phyloP scores from a whole-genome alignment of 345 rosid species.

The Bruguiera sexangula region DNA sequence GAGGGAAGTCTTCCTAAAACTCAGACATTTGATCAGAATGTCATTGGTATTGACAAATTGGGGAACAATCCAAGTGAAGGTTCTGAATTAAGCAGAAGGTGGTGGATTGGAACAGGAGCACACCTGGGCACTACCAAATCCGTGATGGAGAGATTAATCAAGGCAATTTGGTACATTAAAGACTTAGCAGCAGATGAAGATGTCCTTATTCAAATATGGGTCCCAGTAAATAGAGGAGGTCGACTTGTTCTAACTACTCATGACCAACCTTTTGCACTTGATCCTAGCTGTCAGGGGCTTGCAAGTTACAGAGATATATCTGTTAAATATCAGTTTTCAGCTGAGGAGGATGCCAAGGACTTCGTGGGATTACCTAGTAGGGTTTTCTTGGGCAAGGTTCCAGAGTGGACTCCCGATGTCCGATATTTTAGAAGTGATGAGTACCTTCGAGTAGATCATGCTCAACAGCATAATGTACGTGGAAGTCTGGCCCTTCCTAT shows the following conservation, averaged over 20 bases:
- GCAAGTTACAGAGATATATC: conserved; percentile 77
- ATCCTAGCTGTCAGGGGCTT: conserved; percentile 51
- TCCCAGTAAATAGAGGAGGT: conserved; percentile 72
- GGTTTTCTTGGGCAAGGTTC: conserved; percentile 75
- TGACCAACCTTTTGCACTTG: conserved; percentile 68
- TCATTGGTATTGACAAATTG: conserved; percentile 7
- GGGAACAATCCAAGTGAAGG: conserved; percentile 24
- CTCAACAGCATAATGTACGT: conserved; percentile 66
- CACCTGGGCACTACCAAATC: conserved; percentile 39
- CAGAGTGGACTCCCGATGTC: conserved; percentile 98
- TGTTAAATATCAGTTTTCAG: conserved; percentile 63
- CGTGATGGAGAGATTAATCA: conserved; percentile 63
- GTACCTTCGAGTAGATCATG: conserved; percentile 68
- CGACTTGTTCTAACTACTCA: conserved; percentile 56
- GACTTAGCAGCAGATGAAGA: conserved; percentile 58
- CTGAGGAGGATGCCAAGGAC: conserved; percentile 66
- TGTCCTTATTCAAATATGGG: conserved; percentile 80
- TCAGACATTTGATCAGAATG: conserved; percentile 19
- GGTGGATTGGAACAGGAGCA: conserved; percentile 74
- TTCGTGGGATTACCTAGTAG: conserved; percentile 73
- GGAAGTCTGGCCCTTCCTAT: conserved; percentile 92
- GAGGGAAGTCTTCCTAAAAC: conserved; percentile 25
- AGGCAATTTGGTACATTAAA: conserved; percentile 59
- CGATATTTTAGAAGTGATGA: conserved; percentile 82
- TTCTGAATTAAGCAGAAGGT: conserved; percentile 42